Evolutionary conservation across 768 basidiomycete genomes (phyloP).

Genomic region (Amanita rubescens): DNA sequence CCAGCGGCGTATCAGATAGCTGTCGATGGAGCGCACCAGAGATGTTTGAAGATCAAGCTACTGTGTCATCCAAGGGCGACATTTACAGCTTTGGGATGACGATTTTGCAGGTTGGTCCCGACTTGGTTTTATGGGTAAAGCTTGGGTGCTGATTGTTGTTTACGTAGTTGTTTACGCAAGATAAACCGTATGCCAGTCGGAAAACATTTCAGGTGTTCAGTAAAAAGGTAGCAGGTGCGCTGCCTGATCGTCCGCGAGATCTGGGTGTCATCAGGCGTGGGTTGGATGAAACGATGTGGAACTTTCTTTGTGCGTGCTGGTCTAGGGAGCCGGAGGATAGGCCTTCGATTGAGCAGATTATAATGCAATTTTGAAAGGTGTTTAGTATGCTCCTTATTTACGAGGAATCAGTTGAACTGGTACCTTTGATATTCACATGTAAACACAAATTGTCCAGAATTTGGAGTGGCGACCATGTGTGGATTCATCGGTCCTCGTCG

Average conservation of each 20-base stretch:
- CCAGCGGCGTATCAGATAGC: not conserved
- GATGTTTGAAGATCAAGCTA: not conserved
- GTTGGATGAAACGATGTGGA: not conserved
- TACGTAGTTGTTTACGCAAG: not conserved
- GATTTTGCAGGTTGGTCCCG: not conserved
- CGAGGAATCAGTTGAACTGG: no score
- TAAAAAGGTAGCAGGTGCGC: not conserved
- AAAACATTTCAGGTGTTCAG: not conserved
- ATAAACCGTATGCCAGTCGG: not conserved
- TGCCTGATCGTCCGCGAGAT: not conserved
- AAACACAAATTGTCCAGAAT: no score
- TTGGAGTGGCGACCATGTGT: no score
- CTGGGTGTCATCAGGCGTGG: not conserved
- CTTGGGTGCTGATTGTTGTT: not conserved
- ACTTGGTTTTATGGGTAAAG: not conserved
- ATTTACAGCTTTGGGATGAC: slow-evolving; percentile 1
- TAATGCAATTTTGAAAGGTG: no score
- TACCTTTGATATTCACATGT: no score
- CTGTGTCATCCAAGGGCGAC: not conserved
- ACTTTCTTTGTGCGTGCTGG: not conserved
- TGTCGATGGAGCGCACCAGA: not conserved
- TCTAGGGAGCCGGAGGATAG: not conserved
- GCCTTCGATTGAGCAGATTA: not conserved
- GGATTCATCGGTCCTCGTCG: no score
- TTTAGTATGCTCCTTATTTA: no score